Base-by-base conservation (phyloP, 306 rosid species). In the Quercus parvula region DNA sequence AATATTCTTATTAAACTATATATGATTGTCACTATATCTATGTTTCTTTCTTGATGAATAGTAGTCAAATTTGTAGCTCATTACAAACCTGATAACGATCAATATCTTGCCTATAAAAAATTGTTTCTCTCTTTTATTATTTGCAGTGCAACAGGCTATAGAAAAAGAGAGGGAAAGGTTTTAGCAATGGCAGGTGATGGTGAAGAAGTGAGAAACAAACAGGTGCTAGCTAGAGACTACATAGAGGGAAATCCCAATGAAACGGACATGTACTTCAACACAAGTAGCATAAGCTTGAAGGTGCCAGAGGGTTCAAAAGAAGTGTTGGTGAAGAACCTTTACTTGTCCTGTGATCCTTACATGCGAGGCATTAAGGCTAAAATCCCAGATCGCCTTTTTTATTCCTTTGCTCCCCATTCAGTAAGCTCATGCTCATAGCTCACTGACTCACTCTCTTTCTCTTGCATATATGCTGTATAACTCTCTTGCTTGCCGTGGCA, bases 341-440 rank as follows among this genome's bases (percentile, higher is more conserved):
- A 84, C 87, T 81, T 92, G 30, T 87, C 94, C 20, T 88, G 94
- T 56, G 97, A 92, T 69, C 97, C 97, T 30, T 86, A 74, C 86
- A 82, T 88, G 92, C 80, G 88, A 56, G 77, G 87, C 78, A 66
- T 1, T 4, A 66, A 66, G 89, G 20, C 6, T 0, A 71, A 74
- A 46, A 41, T 69, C 71, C 6, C 5, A 66, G 71, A 31, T 33
- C 71, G 71, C 51, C 51, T 66, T 2, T 30, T 75, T 54, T 62
- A 30, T 51, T 84, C 89, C 75, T 87, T 81, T 20, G 31, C 76
- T 24, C 87, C 93, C 35, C 77, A 85, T 68, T 79, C 82, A 74
- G 93, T 90, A 80, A 52, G 87, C 14, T 11, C 31, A 4, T 12
- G 4, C 41, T 2, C 13, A 9, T 44, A 33, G 51, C 12, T 44